phyloP scores from a whole-genome alignment of 306 rosid genomes.

The Vigna mungo region DNA sequence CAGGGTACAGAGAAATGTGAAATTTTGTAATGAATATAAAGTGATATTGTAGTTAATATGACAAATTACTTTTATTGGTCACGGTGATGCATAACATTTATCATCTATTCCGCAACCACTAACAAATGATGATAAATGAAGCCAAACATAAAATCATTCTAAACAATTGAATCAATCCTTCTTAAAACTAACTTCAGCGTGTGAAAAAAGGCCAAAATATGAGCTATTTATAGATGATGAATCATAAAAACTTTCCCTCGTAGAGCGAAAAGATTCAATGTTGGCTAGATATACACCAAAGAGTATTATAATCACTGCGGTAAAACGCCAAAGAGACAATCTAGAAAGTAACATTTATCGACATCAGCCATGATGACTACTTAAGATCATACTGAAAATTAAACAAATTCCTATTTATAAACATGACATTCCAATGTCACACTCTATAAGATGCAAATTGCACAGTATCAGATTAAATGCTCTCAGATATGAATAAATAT shows the following conservation, averaged over 20 bases:
- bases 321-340: not conserved
- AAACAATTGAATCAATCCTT: slow-evolving; percentile 12
- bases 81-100: too few relatives aligned
- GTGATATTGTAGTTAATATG: too few relatives aligned
- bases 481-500: slow-evolving; percentile 17
- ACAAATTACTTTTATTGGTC: too few relatives aligned
- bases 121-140: slow-evolving; percentile 30
- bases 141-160: slow-evolving; percentile 32
- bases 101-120: slow-evolving; percentile 21
- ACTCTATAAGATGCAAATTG: slow-evolving; percentile 32
- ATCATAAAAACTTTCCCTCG: slow-evolving; percentile 1
- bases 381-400: slow-evolving; percentile 19
- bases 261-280: not conserved
- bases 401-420: not conserved
- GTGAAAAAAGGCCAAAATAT: slow-evolving; percentile 18
- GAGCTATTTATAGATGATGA: slow-evolving; percentile 22
- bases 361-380: not conserved
- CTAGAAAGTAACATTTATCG: slow-evolving; percentile 5
- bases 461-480: not conserved
- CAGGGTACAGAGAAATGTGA: too few relatives aligned
- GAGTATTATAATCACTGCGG: not conserved
- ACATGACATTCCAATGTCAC: not conserved
- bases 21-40: too few relatives aligned
- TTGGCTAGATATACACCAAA: slow-evolving; percentile 23
- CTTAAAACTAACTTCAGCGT: slow-evolving; percentile 8